These are phyloP conservation scores for Rhynchospora pubera DNA, from an alignment of 176 grass and related monocot genomes.

Conservation along the genomic window DNA sequence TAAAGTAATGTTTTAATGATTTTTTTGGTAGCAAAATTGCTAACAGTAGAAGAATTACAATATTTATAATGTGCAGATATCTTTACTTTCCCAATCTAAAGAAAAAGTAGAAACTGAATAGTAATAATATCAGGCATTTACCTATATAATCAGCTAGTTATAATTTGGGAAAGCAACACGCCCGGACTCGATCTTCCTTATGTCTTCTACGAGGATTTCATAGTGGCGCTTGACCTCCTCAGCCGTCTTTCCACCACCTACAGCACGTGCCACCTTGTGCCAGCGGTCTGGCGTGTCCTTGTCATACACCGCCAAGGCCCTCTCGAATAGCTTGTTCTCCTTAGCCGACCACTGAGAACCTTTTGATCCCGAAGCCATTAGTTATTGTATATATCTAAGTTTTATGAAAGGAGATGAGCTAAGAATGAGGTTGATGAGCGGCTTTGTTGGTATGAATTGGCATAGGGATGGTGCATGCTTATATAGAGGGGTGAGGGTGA, in stretches of 20 bases:
- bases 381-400: background rate
- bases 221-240: constrained; percentile 78
- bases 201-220: constrained; percentile 49
- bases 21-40: too few relatives aligned
- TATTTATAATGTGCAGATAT: too few relatives aligned
- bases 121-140: background rate
- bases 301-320: constrained; percentile 61
- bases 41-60: too few relatives aligned
- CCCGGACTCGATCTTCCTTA: constrained; percentile 45
- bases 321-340: constrained; percentile 86
- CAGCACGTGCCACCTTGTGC: constrained; percentile 69
- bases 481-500: constrained; percentile 15
- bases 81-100: background rate
- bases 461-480: background rate
- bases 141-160: constrained; percentile 22
- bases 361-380: constrained; percentile 21
- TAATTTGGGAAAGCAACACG: constrained; percentile 50
- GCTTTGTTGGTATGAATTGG: background rate
- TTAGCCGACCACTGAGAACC: constrained; percentile 44
- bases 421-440: background rate
- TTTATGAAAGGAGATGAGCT: background rate
- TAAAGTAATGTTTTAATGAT: too few relatives aligned
- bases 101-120: background rate
- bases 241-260: constrained; percentile 67
- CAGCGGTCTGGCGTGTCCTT: constrained; percentile 69